These are phyloP conservation scores for Teratosphaeria nubilosa DNA, from an alignment of 2,329 filamentous ascomycete species.

Conservation along the genomic window DNA sequence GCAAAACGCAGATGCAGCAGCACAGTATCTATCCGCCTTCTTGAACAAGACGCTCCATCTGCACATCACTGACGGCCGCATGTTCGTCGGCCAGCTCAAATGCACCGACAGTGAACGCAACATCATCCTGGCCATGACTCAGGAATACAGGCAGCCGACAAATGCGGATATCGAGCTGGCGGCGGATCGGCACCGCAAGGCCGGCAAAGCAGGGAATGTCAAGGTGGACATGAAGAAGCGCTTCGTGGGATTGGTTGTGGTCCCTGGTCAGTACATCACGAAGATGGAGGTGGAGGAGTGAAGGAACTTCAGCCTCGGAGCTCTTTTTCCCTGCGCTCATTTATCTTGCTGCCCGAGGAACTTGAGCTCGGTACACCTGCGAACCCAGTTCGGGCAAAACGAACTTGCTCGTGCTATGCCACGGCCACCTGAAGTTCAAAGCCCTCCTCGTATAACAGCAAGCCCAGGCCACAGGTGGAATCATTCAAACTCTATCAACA, in stretches of 20 bases:
- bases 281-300: constrained; percentile 78
- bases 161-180: constrained; percentile 33
- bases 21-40: constrained; percentile 20
- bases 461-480: neutral
- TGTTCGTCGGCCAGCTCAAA: constrained; percentile 86
- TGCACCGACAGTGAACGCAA: constrained; percentile 85
- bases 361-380: too few relatives aligned
- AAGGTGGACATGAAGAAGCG: constrained; percentile 69
- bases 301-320: neutral
- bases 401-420: too few relatives aligned
- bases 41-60: constrained; percentile 61
- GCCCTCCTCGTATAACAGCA: neutral
- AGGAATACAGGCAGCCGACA: constrained; percentile 74
- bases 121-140: constrained; percentile 72
- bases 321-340: too few relatives aligned
- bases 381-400: too few relatives aligned
- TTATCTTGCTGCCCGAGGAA: too few relatives aligned
- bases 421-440: neutral
- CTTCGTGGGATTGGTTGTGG: constrained; percentile 79
- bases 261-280: constrained; percentile 75
- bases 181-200: constrained; percentile 22
- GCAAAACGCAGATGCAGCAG: neutral
- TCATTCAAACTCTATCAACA: constrained; percentile 10
- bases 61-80: constrained; percentile 68
- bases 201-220: constrained; percentile 28